Percentiles rank a stretch among this genome's conserved stretches.
phyloP scores from a whole-genome alignment of 371 early-diverging fungal species.

The Mucor piriformis region DNA sequence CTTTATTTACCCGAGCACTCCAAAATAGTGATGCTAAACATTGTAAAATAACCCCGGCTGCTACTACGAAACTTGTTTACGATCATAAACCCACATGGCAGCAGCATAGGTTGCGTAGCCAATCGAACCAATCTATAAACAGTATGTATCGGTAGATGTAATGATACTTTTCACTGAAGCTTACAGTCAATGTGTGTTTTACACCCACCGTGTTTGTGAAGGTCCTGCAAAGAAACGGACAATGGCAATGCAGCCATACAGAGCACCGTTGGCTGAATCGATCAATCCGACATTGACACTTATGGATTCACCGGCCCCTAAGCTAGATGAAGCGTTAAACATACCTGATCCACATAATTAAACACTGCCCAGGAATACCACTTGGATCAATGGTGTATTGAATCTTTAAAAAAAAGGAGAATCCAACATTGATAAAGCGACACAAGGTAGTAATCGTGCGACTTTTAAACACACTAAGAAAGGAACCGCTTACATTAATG shows the following conservation, averaged over 20 bases:
- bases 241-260: conserved; percentile 72
- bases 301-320: conserved; percentile 61
- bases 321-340: conserved; percentile 57
- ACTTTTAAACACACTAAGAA: too few species aligned
- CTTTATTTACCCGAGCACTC: conserved; percentile 54
- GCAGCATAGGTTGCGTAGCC: conserved; percentile 63
- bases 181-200: conserved; percentile 49
- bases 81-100: conserved; percentile 58
- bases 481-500: too few species aligned
- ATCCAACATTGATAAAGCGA: neutral
- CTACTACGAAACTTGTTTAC: conserved; percentile 47
- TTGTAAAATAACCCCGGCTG: conserved; percentile 70
- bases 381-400: conserved; percentile 59
- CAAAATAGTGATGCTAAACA: conserved; percentile 62
- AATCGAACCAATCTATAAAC: conserved; percentile 47
- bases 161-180: neutral
- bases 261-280: conserved; percentile 70
- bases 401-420: neutral
- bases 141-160: too few species aligned
- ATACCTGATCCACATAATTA: conserved; percentile 79
- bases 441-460: neutral
- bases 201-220: conserved; percentile 64
- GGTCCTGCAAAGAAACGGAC: conserved; percentile 70
- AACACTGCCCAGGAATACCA: conserved; percentile 71
- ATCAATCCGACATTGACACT: conserved; percentile 60